Evolutionary conservation across 2,329 filamentous ascomycete genomes (phyloP), one percentile per base, ranked within the genome.

Genomic region (Claviceps africana): DNA sequence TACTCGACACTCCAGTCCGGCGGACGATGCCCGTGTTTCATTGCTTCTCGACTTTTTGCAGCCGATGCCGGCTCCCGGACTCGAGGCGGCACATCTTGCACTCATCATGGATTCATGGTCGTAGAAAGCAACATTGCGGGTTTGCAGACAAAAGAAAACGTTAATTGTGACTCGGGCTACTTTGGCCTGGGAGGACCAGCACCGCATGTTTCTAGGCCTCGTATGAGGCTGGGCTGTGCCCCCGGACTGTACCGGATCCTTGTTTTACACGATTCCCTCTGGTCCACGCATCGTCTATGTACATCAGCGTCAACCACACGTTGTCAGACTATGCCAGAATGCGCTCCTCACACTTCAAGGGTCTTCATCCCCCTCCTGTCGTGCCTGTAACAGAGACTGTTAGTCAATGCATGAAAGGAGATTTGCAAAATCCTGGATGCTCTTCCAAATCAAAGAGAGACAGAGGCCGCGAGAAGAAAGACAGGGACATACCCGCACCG

Each of bases 401-500:
- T 28, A 53, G 42, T 15, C n/a, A 7, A n/a, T 33, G 30, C 40
- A 15, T 33, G 44, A n/a, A 21, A 5, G 28, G 17, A 5, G 4
- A n/a, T n/a, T 37, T 37, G 5, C 15, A n/a, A 37, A 37, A 9
- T n/a, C 11, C 31, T 33, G 8, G 2, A 9, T 33, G 2, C 31
- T 33, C n/a, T 4, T n/a, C 17, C 4, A 6, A n/a, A n/a, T n/a
- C n/a, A n/a, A 37, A 37, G 8, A 33, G 11, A 9, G 31, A 37
- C 3, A 33, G 11, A 9, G 31, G 9, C 2, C 4, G 8, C 3
- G 11, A 33, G 8, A 11, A 37, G 17, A 37, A 6, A 37, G 11
- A 9, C 2, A 33, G 8, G 7, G 35, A 37, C 84, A 69, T 72
- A 88, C 86, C 70, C 78, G 74, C 51, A 81, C 55, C 53, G 83